These are phyloP conservation scores for Hansenula lynferdii DNA, from an alignment of 1,139 yeast species.

Conservation along the genomic window DNA sequence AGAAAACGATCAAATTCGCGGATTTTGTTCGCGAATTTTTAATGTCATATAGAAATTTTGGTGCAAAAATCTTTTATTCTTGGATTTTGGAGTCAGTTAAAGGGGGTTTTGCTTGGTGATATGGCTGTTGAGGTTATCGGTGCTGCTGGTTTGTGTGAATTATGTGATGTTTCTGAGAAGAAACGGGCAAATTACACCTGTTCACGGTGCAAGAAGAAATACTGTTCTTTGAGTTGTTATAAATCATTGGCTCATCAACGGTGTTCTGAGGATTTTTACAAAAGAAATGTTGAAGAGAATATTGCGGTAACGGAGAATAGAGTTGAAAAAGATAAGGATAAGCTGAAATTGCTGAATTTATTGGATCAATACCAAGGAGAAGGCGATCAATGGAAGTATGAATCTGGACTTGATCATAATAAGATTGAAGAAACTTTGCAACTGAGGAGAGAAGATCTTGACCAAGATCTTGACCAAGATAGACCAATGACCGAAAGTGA, in stretches of 20 bases:
- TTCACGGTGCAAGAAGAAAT: neutral
- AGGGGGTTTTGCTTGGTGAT: neutral
- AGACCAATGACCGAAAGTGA: slow-evolving; percentile 1
- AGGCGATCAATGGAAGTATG: slow-evolving; percentile 6
- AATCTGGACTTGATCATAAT: neutral
- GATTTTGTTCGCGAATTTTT: neutral
- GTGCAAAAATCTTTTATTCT: too few relatives aligned
- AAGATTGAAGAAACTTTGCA: neutral
- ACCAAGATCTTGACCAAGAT: slow-evolving; percentile 8
- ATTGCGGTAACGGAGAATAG: slow-evolving; percentile 7
- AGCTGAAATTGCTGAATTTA: slow-evolving; percentile 1
- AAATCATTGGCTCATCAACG: neutral
- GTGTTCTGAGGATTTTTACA: slow-evolving; percentile 1
- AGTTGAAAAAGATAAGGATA: neutral
- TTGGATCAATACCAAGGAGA: neutral
- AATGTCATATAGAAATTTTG: too few relatives aligned
- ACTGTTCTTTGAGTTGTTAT: slow-evolving; percentile 1
- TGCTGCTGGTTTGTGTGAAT: neutral
- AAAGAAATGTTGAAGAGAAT: neutral
- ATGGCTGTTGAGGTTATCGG: neutral
- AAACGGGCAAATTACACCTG: neutral
- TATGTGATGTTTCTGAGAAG: neutral
- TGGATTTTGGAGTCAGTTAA: too few relatives aligned
- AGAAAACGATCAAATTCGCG: neutral
- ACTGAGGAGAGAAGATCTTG: slow-evolving; percentile 1